Evolutionary conservation across 805 yeast genomes (phyloP).

Genomic region (Saturnispora sekii): DNA sequence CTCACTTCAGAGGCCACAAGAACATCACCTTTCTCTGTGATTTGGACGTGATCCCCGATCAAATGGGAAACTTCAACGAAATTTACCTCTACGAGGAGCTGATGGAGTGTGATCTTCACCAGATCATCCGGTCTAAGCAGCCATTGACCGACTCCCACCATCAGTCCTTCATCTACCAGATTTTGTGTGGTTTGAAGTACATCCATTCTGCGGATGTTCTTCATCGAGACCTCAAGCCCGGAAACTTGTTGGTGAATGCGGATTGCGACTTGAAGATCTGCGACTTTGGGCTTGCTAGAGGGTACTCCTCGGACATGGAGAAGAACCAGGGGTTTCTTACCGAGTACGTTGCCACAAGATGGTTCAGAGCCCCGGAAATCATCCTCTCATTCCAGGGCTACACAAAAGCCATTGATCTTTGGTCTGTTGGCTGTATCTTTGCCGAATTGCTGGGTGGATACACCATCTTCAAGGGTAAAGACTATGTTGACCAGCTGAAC

Average conservation of each 20-base stretch:
- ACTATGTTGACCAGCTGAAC: slow-evolving; percentile 89
- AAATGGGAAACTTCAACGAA: slow-evolving; percentile 70
- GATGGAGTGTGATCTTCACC: slow-evolving; percentile 99
- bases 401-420: slow-evolving; percentile 92
- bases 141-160: slow-evolving; percentile 91
- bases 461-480: slow-evolving; percentile 91
- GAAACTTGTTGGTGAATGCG: slow-evolving; percentile 85
- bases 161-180: slow-evolving; percentile 87
- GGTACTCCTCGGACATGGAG: slow-evolving; percentile 72
- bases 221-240: slow-evolving; percentile 93
- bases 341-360: slow-evolving; percentile 95
- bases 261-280: slow-evolving; percentile 95
- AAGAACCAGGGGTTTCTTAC: slow-evolving; percentile 91
- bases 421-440: slow-evolving; percentile 96
- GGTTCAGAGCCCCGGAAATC: slow-evolving; percentile 98
- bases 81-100: slow-evolving; percentile 89
- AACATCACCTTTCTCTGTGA: slow-evolving; percentile 94
- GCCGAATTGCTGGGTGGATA: slow-evolving; percentile 89
- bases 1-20: slow-evolving; percentile 93
- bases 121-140: slow-evolving; percentile 88
- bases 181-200: slow-evolving; percentile 85
- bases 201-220: slow-evolving; percentile 93
- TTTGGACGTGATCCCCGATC: slow-evolving; percentile 76
- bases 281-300: slow-evolving; percentile 94
- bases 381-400: slow-evolving; percentile 91